phyloP scores from a whole-genome alignment of 371 early-diverging fungal species.

The Thermomucor indicae-seudaticae region DNA sequence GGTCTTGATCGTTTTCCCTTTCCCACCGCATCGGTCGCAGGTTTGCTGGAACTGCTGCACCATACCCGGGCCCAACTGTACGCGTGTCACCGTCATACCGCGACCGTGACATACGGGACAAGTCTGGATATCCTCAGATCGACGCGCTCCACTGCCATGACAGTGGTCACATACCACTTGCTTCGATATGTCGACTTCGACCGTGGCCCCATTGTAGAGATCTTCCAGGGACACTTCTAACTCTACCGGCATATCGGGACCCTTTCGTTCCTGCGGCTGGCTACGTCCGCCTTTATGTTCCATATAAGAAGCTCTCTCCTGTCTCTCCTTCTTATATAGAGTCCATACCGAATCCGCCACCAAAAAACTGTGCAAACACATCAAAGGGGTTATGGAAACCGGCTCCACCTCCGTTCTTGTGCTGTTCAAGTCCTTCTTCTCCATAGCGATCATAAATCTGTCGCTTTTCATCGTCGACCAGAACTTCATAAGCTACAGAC shows the following conservation, averaged over 20 bases:
- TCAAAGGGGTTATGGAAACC: slow-evolving; percentile 90
- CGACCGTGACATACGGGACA: slow-evolving; percentile 80
- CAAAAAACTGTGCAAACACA: slow-evolving; percentile 90
- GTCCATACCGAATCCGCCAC: slow-evolving; percentile 43
- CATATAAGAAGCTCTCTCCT: neutral
- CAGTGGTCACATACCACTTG: slow-evolving; percentile 93
- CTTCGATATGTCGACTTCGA: slow-evolving; percentile 89
- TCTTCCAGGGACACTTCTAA: slow-evolving; percentile 87
- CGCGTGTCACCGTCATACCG: slow-evolving; percentile 79
- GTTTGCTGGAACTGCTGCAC: slow-evolving; percentile 90
- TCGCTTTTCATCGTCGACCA: slow-evolving; percentile 89
- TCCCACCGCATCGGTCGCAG: slow-evolving; percentile 88
- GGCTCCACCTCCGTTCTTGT: slow-evolving; percentile 49
- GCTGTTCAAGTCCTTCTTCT: slow-evolving; percentile 87
- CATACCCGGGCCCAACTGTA: slow-evolving; percentile 89
- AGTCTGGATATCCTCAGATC: slow-evolving; percentile 75
- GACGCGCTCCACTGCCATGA: slow-evolving; percentile 89
- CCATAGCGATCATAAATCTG: slow-evolving; percentile 90
- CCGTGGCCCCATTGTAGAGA: slow-evolving; percentile 75
- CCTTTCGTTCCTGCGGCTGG: slow-evolving; percentile 44
- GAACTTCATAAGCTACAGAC: slow-evolving; percentile 82
- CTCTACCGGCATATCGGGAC: slow-evolving; percentile 73
- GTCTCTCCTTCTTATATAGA: neutral
- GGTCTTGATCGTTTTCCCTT: slow-evolving; percentile 78
- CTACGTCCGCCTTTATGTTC: neutral